Evolutionary conservation across 2,329 filamentous ascomycete genomes (phyloP), one percentile per base, ranked within the genome.

Genomic region (Diaporthe helianthi): DNA sequence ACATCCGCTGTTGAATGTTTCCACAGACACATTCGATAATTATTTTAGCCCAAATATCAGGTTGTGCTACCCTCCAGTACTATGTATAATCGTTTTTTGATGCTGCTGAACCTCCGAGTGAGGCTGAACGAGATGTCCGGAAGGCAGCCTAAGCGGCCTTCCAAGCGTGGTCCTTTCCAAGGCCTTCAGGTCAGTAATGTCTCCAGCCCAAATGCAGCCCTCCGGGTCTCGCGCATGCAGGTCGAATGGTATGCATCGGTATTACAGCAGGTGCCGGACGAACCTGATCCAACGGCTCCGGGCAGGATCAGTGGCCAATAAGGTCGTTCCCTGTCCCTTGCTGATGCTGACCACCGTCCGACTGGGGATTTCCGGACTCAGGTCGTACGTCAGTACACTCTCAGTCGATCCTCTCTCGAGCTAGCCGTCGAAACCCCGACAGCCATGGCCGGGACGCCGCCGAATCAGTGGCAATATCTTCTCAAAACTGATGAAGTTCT

Each of bases 301-400:
- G 58, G 58, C 15, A 61, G 58, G 58, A 47, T 49, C 29, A 12
- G 8, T 9, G 1, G 17, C 15, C 13, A 8, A 24, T 47, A 33
- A 7, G 58, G 41, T 22, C 49, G 26, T 47, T 12, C 58, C 58
- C 41, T 36, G 58, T 61, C n/a, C 12, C 19, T 61, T 61, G 26
- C 26, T 47, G 38, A 36, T 61, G 55, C 41, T 61, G 41, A 61
- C 58, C 58, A n/a, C 41, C 58, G 58, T 26, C 38, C 26, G 58
- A 61, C 58, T 61, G 58, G 41, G 58, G 58, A 61, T 19, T 36
- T 61, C 58, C 58, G 58, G 29, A 47, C 10, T 47, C 41, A 61
- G 15, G 19, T 61, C 41, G 58, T 4, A 47, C 58, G 24, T n/a
- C n/a, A n/a, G n/a, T n/a, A n/a, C n/a, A n/a, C n/a, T n/a, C n/a